Base-by-base conservation (phyloP, 768 basidiomycete genomes). In the Pleurotus tuoliensis region DNA sequence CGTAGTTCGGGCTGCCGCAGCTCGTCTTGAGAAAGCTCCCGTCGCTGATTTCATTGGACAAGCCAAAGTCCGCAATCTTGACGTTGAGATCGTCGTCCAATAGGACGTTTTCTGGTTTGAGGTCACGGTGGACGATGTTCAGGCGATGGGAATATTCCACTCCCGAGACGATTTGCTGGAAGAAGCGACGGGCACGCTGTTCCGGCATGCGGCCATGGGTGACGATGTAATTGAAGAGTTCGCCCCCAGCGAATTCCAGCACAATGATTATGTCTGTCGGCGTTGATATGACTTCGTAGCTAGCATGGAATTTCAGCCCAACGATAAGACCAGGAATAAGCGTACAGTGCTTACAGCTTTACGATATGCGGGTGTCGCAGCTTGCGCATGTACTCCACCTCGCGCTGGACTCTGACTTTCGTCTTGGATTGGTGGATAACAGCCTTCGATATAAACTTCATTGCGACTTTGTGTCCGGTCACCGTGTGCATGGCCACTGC, bases 11-110 rank as follows among this genome's bases (percentile, higher is more conserved):
- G 68, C 92, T 94, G 1, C 97, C 96, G 69, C 97, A 99, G 62
- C 92, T 95, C 7, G 97, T 99, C 65, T 94, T 93, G 56, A 99
- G 76, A 71, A 98, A 98, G 66, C 94, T 93, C 1, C 96, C 97
- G 64, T 98, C 96, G 65, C 87, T 88, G 76, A 98, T 95, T 67
- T 95, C 90, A 69, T 95, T 98, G 2, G 92, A 92, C 53, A 99
- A 77, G 2, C 97, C 97, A 69, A 98, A 99, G 76, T 99, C 97
- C n/a, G 94, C 95, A 60, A 99, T 98, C 74, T 99, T 99, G 73
- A 98, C 87, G 64, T 91, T 92, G 58, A 88, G 78, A 66, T 88
- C 84, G 52, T 90, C 88, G 71, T 92, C 90, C 5, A 93, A 79
- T 13, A 94, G 81, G 11, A 95, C 85, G 64, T 98, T 98, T 71